These are phyloP conservation scores for Myxozyma lipomycoides DNA, from an alignment of 805 yeast species.

Conservation along the genomic window DNA sequence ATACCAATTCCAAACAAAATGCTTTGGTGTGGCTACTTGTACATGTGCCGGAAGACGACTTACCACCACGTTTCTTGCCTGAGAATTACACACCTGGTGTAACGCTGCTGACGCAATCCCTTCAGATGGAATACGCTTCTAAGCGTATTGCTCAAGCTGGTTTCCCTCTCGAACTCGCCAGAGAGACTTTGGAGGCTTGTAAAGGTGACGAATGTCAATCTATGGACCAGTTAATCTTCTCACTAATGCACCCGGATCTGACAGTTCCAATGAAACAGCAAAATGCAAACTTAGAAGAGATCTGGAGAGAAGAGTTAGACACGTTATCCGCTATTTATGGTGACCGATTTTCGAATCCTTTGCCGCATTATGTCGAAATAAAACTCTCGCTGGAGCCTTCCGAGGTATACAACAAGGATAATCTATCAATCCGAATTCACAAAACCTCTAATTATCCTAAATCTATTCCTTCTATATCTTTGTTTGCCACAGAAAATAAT, in stretches of 20 bases:
- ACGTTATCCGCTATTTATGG: conserved; percentile 60
- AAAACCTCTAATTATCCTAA: conserved; percentile 27
- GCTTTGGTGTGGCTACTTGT: conserved; percentile 74
- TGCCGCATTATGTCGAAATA: conserved; percentile 21
- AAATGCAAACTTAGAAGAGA: conserved; percentile 36
- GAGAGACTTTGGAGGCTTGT: conserved; percentile 44
- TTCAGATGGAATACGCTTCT: conserved; percentile 54
- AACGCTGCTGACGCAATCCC: conserved; percentile 41
- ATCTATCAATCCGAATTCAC: conserved; percentile 21
- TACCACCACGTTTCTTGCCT: conserved; percentile 50
- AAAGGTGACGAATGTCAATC: conserved; percentile 32
- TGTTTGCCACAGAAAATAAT: conserved; percentile 24
- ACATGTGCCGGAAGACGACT: conserved; percentile 91
- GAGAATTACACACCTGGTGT: conserved; percentile 34
- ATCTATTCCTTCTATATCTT: conserved; percentile 18
- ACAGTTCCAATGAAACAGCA: conserved; percentile 15
- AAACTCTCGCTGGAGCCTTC: conserved; percentile 13
- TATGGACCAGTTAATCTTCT: conserved; percentile 14
- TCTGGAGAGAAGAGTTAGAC: conserved; percentile 76
- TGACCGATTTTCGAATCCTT: conserved; percentile 34
- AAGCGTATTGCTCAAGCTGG: conserved; percentile 64
- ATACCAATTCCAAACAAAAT: conserved; percentile 46
- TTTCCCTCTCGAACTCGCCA: conserved; percentile 59
- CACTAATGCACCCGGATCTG: conserved; percentile 11
- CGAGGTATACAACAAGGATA: conserved; percentile 11